Evolutionary conservation across 2,329 filamentous ascomycete species (phyloP).

Genomic region (Aspergillus sp.): DNA sequence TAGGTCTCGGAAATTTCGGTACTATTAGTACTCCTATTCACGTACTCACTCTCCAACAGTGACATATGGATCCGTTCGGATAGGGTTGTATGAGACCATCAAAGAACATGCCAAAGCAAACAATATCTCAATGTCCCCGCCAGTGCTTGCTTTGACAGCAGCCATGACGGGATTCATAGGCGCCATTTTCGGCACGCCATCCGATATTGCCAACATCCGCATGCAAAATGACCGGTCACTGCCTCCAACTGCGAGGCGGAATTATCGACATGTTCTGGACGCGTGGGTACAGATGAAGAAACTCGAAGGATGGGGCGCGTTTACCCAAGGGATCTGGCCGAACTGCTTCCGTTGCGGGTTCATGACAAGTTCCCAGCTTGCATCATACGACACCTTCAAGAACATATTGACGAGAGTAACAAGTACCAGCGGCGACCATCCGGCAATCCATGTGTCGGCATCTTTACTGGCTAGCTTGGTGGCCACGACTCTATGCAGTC

Average conservation of each 20-base stretch:
- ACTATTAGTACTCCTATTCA: too few relatives aligned
- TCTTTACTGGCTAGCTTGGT: conserved; percentile 77
- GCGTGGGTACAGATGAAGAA: conserved; percentile 23
- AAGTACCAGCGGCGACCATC: conserved; percentile 61
- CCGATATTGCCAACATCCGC: conserved; percentile 24
- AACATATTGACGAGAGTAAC: conserved; percentile 63
- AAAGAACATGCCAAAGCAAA: conserved; percentile 12
- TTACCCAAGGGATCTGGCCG: conserved; percentile 56
- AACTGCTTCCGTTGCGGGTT: conserved; percentile 78
- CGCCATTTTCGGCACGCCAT: conserved; percentile 21
- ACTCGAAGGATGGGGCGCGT: conserved; percentile 17
- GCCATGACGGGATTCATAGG: conserved; percentile 19
- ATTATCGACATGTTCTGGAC: conserved; percentile 22
- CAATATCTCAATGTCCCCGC: conserved; percentile 7
- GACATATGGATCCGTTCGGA: conserved; percentile 24
- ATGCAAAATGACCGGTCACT: conserved; percentile 26
- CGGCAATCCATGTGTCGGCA: conserved; percentile 75
- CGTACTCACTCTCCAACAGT: conserved; percentile 7
- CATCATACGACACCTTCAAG: conserved; percentile 83
- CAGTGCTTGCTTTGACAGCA: conserved; percentile 15
- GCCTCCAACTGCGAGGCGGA: conserved; percentile 14
- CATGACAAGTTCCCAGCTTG: conserved; percentile 83
- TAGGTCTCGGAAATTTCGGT: neutral
- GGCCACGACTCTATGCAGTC: conserved; percentile 79
- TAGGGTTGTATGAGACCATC: conserved; percentile 23